Evolutionary conservation across 495 filamentous ascomycete genomes (phyloP).

Genomic region (Schizothecium vesticola): DNA sequence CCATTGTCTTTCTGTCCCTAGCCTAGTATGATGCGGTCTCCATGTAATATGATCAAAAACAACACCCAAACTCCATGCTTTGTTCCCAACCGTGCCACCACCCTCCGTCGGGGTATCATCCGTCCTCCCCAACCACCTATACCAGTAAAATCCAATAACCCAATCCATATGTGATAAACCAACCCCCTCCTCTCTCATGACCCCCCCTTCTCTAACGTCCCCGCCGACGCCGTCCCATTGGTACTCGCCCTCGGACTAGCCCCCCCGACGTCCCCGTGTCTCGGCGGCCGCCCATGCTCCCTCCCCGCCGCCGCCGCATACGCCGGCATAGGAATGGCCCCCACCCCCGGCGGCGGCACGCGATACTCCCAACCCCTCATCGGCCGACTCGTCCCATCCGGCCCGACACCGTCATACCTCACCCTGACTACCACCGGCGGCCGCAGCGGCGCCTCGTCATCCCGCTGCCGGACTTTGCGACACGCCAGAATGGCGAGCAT

Average conservation of each 20-base stretch:
- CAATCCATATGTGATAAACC: not conserved
- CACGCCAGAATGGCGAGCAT: conserved; percentile 19
- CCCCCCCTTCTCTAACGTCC: conserved; percentile 1
- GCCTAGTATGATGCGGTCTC: not conserved
- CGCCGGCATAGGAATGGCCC: conserved; percentile 8
- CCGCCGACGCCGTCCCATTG: not conserved
- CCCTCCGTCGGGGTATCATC: conserved; percentile 4
- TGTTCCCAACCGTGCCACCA: not conserved
- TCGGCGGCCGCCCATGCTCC: not conserved
- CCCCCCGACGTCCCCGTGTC: not conserved
- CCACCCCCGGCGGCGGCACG: not conserved
- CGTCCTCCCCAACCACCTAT: conserved; percentile 2
- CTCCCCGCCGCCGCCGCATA: not conserved
- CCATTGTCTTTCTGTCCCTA: not conserved
- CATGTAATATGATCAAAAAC: not conserved
- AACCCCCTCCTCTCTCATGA: not conserved
- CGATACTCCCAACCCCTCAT: conserved; percentile 4
- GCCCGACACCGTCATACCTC: conserved; percentile 22
- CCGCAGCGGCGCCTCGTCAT: conserved; percentile 2
- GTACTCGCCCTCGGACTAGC: not conserved
- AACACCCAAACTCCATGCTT: not conserved
- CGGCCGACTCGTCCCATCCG: conserved; percentile 17
- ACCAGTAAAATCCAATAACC: not conserved
- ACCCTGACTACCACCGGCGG: conserved; percentile 11
- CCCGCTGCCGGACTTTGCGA: conserved; percentile 15